phyloP scores from a whole-genome alignment of 495 filamentous ascomycete genomes.

The Chaetomium cochliodes region DNA sequence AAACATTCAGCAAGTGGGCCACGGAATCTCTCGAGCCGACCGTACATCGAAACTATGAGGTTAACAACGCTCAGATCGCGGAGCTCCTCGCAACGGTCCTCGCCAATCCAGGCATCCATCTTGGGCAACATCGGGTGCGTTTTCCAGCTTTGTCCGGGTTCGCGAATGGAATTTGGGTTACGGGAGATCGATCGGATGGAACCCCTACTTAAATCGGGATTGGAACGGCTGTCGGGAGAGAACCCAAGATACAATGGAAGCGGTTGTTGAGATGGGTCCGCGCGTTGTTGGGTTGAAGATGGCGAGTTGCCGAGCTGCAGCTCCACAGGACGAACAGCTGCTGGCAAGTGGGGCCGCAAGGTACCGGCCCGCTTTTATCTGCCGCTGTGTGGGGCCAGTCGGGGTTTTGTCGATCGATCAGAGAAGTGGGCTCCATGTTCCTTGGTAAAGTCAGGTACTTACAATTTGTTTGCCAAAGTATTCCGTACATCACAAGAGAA shows the following conservation, averaged over 20 bases:
- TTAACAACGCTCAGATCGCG: conserved; percentile 56
- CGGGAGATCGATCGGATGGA: too few species aligned
- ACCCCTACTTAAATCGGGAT: background rate
- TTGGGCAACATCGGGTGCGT: background rate
- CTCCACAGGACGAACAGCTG: conserved; percentile 2
- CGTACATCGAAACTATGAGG: conserved; percentile 62
- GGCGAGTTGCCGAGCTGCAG: background rate
- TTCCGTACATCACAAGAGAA: background rate
- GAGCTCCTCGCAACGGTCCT: conserved; percentile 51
- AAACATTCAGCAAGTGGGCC: conserved; percentile 17
- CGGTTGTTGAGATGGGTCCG: background rate
- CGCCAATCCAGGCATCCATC: conserved; percentile 40
- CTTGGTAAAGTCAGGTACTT: too few species aligned
- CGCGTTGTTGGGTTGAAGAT: conserved; percentile 1
- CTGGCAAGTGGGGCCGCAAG: background rate
- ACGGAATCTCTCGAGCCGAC: background rate
- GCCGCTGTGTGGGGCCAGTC: background rate
- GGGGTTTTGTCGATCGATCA: background rate
- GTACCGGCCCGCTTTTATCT: background rate
- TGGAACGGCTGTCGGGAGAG: background rate
- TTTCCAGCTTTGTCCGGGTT: background rate
- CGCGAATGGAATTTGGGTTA: background rate
- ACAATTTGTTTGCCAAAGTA: too few species aligned
- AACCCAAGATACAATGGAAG: background rate
- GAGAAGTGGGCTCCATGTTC: too few species aligned